A percentile compares a stretch with the other conserved stretches of the same genome.
These are phyloP conservation scores for Termitomyces sp. DNA, from an alignment of 768 basidiomycete genomes.

Conservation along the genomic window DNA sequence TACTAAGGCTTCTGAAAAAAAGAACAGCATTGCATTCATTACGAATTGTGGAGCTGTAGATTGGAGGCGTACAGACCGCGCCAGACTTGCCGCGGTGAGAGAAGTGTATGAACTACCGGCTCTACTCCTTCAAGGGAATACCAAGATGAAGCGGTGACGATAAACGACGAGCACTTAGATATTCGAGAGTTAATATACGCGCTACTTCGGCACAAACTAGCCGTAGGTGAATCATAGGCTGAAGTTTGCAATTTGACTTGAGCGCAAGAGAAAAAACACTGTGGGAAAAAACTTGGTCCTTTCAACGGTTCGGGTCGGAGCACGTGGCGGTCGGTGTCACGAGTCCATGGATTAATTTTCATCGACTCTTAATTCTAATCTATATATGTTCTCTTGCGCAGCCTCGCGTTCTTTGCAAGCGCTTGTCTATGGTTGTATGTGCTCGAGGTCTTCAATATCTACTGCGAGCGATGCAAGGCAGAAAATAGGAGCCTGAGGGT, in stretches of 20 bases:
- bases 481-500: too few species aligned
- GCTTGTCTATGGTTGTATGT: neutral
- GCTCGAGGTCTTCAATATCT: neutral
- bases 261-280: constrained; percentile 27
- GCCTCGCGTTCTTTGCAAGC: too few species aligned
- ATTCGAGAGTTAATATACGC: constrained; percentile 26
- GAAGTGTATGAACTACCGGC: constrained; percentile 31
- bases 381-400: too few species aligned
- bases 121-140: constrained; percentile 25
- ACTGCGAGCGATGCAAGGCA: neutral
- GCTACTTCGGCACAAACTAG: constrained; percentile 40
- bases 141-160: constrained; percentile 12
- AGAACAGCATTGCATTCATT: neutral
- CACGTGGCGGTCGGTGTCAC: neutral
- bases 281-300: neutral
- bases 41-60: neutral
- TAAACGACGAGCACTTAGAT: constrained; percentile 31
- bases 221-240: constrained; percentile 18
- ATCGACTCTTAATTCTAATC: too few species aligned
- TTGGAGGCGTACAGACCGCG: neutral
- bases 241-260: constrained; percentile 39
- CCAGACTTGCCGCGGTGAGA: neutral
- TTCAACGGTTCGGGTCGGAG: too few species aligned
- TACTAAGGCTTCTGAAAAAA: neutral
- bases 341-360: too few species aligned